Base-by-base conservation (phyloP, 1,284 basidiomycete species). In the Serendipita sp. region DNA sequence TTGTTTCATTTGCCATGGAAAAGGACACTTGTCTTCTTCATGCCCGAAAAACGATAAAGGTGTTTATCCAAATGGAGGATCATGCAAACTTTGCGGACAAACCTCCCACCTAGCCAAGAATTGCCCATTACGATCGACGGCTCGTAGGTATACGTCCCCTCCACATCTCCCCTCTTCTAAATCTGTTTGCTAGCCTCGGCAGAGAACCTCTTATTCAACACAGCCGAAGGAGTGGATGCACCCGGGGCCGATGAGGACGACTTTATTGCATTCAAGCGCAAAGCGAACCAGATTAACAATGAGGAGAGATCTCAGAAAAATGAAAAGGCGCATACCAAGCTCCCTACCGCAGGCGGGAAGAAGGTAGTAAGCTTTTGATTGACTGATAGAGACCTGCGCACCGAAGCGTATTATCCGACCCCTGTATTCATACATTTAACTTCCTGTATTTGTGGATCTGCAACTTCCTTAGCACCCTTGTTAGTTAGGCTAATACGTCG, bases 161-260 rank as follows among this genome's bases (percentile, higher is more conserved):
- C 43, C 34, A 26, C 26, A 35, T n/a, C 38, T 41, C 2, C 44
- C 29, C 43, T 17, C n/a, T 50, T 29, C 22, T 22, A 47, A 29
- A 44, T 13, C 45, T 34, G 30, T 32, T 32, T 38, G 49, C 60
- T 42, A 67, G 64, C 49, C 66, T 53, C 60, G n/a, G 67, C 69
- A 0, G 68, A 69, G 0, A 68, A 71, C 35, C 70, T 69, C 3
- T 69, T 73, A 0, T 65, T 75, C 0, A 71, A 83, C 22, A 72
- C 84, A 38, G 63, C 60, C 2, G 83, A 80, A 34, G 79, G 77
- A 1, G 80, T 80, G 2, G 71, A 70, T 43, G 78, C 77, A 47
- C 82, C 80, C 0, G 91, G 91, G 10, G 86, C 92, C 1, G 93
- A 95, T 70, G 93, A 96, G 73, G 93, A 95, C 70, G 92, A 95